Percentiles rank a stretch among this genome's conserved stretches.
phyloP scores from a whole-genome alignment of 306 rosid species.

The Acacia crassicarpa region DNA sequence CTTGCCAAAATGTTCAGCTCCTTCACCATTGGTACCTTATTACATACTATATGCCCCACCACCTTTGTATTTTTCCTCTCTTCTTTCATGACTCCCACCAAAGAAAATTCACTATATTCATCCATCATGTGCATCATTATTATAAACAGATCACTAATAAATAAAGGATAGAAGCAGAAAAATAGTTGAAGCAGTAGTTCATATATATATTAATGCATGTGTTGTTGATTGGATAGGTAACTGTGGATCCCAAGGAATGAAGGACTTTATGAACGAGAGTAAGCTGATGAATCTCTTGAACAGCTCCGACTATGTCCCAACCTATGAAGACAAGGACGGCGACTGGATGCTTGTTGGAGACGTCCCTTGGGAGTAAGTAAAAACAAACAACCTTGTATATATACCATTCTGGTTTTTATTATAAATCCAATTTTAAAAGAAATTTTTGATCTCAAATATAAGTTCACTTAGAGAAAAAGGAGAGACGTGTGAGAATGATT shows the following conservation, averaged over 20 bases:
- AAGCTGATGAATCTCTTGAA: slow-evolving; percentile 79
- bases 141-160: background rate
- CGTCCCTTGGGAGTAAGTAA: slow-evolving; percentile 92
- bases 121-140: background rate
- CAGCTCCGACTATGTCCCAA: slow-evolving; percentile 80
- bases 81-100: background rate
- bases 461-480: too few species aligned
- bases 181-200: background rate
- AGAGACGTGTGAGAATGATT: too few species aligned
- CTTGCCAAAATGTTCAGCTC: slow-evolving; percentile 79
- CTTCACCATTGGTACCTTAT: slow-evolving; percentile 55
- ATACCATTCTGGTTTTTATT: too few species aligned
- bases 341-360: slow-evolving; percentile 99
- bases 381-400: too few species aligned
- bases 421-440: too few species aligned
- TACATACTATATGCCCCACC: background rate
- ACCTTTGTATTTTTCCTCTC: background rate
- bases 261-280: slow-evolving; percentile 88
- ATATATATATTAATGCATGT: background rate
- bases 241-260: slow-evolving; percentile 83
- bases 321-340: slow-evolving; percentile 94
- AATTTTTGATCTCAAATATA: too few species aligned
- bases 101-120: background rate
- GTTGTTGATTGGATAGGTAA: slow-evolving; percentile 43
- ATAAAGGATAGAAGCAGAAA: background rate